Evolutionary conservation across 306 rosid species (phyloP).

Genomic region (Citrullus mucosospermus): DNA sequence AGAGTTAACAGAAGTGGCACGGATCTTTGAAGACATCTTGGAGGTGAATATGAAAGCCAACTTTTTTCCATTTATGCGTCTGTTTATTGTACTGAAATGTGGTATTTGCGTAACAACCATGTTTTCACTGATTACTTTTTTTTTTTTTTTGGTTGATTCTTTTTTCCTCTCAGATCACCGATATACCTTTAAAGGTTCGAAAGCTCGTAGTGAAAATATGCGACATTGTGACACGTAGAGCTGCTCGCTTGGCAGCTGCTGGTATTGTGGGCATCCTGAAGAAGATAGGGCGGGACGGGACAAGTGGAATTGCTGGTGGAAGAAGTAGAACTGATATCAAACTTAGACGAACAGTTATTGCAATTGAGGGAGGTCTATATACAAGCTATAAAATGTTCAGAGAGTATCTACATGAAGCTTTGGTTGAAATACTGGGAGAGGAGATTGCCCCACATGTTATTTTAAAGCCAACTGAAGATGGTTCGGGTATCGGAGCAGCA

Average conservation of each 20-base stretch:
- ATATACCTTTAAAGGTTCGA: slow-evolving; percentile 54
- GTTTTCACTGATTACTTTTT: not conserved
- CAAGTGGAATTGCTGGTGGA: slow-evolving; percentile 69
- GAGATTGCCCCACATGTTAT: slow-evolving; percentile 59
- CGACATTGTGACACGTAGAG: slow-evolving; percentile 71
- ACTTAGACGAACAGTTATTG: slow-evolving; percentile 62
- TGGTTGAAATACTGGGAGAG: slow-evolving; percentile 69
- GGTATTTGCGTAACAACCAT: not conserved
- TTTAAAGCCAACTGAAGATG: slow-evolving; percentile 73
- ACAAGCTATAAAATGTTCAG: slow-evolving; percentile 53
- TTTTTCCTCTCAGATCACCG: slow-evolving; percentile 39
- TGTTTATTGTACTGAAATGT: not conserved
- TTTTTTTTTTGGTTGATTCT: not conserved
- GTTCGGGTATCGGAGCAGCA: slow-evolving; percentile 78
- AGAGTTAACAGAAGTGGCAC: slow-evolving; percentile 54
- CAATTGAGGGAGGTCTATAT: slow-evolving; percentile 75
- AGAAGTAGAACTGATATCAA: slow-evolving; percentile 46
- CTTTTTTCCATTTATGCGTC: not conserved
- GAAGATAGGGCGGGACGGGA: slow-evolving; percentile 85
- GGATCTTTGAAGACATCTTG: slow-evolving; percentile 40
- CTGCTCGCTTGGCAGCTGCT: slow-evolving; percentile 84
- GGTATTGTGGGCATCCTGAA: slow-evolving; percentile 81
- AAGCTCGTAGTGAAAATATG: slow-evolving; percentile 67
- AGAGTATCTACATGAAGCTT: slow-evolving; percentile 67
- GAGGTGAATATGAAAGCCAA: slow-evolving; percentile 37